Evolutionary conservation across 2,329 filamentous ascomycete genomes (phyloP).

Genomic region (Pochonia chlamydosporia): DNA sequence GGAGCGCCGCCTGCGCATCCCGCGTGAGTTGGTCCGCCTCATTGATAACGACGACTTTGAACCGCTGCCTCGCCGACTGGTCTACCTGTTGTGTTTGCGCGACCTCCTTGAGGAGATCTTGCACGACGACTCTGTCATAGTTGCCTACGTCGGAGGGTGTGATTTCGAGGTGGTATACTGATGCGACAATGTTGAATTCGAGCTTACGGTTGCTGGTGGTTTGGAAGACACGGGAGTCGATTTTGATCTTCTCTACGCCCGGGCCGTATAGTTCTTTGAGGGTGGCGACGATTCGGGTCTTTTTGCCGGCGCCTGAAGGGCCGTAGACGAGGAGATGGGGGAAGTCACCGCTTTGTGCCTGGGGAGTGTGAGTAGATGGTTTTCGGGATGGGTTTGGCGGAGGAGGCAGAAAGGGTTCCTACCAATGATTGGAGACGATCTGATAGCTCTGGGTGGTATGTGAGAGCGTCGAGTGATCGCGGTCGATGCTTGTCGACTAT

Average conservation of each 20-base stretch:
- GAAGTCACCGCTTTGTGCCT: conserved; percentile 97
- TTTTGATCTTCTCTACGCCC: conserved; percentile 99
- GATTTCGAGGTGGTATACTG: conserved; percentile 96
- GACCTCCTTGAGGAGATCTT: conserved; percentile 94
- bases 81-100: conserved; percentile 99
- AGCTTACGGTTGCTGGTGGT: conserved; percentile 94
- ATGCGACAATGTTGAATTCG: conserved; percentile 98
- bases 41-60: conserved; percentile 99
- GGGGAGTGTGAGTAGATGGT: too few species aligned
- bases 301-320: conserved; percentile 93
- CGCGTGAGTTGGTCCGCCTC: conserved; percentile 91
- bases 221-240: conserved; percentile 94
- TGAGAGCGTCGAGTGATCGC: conserved; percentile 68
- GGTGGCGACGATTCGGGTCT: conserved; percentile 92
- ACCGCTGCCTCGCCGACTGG: conserved; percentile 78
- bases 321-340: conserved; percentile 96
- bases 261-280: conserved; percentile 92
- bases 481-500: conserved; percentile 70
- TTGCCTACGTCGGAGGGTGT: conserved; percentile 95
- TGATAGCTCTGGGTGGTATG: conserved; percentile 86
- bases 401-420: neutral
- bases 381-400: neutral
- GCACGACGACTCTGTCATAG: conserved; percentile 92
- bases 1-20: conserved; percentile 90
- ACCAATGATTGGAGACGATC: conserved; percentile 81